A percentile compares a stretch with the other conserved stretches of the same genome.
Conservation (phyloP, 441 rosid genomes). For the Brassica balearica region DNA sequence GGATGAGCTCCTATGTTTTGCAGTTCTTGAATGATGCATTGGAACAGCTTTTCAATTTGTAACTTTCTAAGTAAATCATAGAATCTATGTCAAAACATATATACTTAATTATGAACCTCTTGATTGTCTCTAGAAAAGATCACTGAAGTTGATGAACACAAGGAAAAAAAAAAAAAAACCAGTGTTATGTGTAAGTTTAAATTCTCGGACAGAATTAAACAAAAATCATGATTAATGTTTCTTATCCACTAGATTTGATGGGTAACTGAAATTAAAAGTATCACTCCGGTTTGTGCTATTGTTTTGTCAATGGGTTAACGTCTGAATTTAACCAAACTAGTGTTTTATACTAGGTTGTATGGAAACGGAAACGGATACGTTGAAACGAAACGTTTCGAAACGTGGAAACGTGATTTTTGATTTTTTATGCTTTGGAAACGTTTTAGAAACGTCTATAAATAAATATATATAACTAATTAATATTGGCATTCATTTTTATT, state of each 20-base stretch:
- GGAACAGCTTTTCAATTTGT: not conserved
- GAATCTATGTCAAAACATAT: not conserved
- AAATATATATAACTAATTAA: too few species aligned
- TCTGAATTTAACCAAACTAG: not conserved
- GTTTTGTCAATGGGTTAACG: not conserved
- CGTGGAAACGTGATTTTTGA: too few species aligned
- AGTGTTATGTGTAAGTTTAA: not conserved
- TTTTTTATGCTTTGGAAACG: too few species aligned
- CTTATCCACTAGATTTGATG: not conserved
- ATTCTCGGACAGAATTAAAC: not conserved
- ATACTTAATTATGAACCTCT: not conserved
- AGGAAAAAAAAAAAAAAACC: not conserved
- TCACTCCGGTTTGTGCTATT: not conserved
- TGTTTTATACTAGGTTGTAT: not conserved
- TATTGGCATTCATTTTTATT: too few species aligned
- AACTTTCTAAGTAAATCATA: not conserved
- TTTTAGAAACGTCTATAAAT: too few species aligned
- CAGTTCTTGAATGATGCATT: not conserved
- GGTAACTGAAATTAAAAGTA: not conserved
- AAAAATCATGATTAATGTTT: not conserved
- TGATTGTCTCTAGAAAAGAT: not conserved
- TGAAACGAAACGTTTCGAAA: too few species aligned
- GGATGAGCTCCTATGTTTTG: not conserved
- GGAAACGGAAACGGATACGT: too few species aligned
- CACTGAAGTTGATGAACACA: not conserved